Evolutionary conservation across 306 rosid species (phyloP).

Genomic region (Arachis stenosperma): DNA sequence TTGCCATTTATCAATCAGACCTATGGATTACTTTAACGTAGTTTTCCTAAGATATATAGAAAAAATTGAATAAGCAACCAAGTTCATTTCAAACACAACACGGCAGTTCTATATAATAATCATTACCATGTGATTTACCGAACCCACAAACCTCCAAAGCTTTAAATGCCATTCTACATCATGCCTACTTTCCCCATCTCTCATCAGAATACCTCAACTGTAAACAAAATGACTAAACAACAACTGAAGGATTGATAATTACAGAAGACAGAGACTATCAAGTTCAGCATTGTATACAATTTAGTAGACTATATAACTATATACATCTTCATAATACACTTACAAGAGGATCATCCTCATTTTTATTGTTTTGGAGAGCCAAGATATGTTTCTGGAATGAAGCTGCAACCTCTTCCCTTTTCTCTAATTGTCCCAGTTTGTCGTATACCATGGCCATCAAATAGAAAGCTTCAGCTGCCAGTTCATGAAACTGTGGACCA

Average conservation of each 20-base stretch:
- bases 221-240: constrained; percentile 3
- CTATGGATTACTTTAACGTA: constrained; percentile 1
- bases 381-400: constrained; percentile 71
- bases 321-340: constrained; percentile 44
- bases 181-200: not conserved
- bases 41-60: not conserved
- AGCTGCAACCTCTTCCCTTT: constrained; percentile 85
- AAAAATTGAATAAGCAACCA: not conserved
- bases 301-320: not conserved
- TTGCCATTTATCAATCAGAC: not conserved
- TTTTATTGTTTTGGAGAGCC: constrained; percentile 64
- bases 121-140: not conserved
- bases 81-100: constrained; percentile 5
- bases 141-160: not conserved
- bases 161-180: not conserved
- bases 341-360: constrained; percentile 53
- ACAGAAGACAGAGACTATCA: constrained; percentile 7
- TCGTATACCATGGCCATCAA: constrained; percentile 80
- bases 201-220: constrained; percentile 2
- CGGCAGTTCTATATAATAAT: not conserved
- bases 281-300: not conserved
- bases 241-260: constrained; percentile 2
- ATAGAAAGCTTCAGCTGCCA: constrained; percentile 96
- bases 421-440: constrained; percentile 69
- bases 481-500: constrained; percentile 73